These are phyloP conservation scores for Leptographium lundbergii DNA, from an alignment of 2,329 filamentous ascomycete genomes.

Conservation along the genomic window DNA sequence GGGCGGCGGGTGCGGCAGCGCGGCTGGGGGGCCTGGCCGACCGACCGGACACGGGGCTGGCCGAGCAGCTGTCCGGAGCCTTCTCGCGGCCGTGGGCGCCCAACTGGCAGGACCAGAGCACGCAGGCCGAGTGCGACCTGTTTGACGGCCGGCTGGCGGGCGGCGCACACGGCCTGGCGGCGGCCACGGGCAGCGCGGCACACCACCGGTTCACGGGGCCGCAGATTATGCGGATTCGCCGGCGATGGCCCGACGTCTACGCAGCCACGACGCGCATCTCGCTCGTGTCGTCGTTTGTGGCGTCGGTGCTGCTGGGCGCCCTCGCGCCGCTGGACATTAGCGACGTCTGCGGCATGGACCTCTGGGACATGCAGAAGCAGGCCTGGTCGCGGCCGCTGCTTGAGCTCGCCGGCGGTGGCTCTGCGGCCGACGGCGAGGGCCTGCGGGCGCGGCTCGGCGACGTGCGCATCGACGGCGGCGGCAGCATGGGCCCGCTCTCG, in stretches of 20 bases:
- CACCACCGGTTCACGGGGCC: slow-evolving; percentile 98
- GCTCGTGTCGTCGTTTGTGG: slow-evolving; percentile 88
- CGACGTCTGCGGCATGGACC: slow-evolving; percentile 92
- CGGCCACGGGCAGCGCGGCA: slow-evolving; percentile 78
- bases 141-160: slow-evolving; percentile 63
- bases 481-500: slow-evolving; percentile 62
- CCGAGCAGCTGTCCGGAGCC: slow-evolving; percentile 52
- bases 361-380: slow-evolving; percentile 76
- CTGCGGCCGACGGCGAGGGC: slow-evolving; percentile 44
- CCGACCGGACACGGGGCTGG: slow-evolving; percentile 42
- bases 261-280: slow-evolving; percentile 72
- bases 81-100: slow-evolving; percentile 82
- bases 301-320: slow-evolving; percentile 73
- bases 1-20: slow-evolving; percentile 57
- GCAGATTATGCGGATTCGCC: slow-evolving; percentile 81
- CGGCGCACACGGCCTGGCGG: slow-evolving; percentile 53
- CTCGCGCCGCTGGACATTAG: slow-evolving; percentile 86
- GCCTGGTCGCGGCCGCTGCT: slow-evolving; percentile 66
- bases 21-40: slow-evolving; percentile 42
- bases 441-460: slow-evolving; percentile 69
- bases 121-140: slow-evolving; percentile 77
- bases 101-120: slow-evolving; percentile 97
- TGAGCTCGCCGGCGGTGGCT: slow-evolving; percentile 55
- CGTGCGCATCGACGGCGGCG: slow-evolving; percentile 69
- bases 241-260: slow-evolving; percentile 72